Evolutionary conservation across 768 basidiomycete genomes (phyloP).

Genomic region (Amanita muscaria): DNA sequence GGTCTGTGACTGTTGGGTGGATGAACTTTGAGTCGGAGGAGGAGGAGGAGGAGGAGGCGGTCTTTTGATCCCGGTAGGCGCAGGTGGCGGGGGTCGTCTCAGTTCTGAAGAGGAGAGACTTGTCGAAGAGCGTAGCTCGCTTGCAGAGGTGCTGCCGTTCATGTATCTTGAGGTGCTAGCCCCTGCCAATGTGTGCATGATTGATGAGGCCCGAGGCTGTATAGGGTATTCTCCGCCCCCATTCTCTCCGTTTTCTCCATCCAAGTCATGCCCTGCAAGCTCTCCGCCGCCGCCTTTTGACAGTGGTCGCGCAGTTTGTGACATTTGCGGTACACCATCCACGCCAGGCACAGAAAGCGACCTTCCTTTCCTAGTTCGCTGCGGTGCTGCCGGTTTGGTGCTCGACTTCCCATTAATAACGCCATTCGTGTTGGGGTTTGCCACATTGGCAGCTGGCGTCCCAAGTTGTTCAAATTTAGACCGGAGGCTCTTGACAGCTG

Average conservation of each 20-base stretch:
- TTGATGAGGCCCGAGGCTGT: no score
- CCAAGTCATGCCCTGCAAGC: no score
- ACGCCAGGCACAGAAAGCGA: background rate
- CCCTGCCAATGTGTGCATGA: no score
- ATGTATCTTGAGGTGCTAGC: no score
- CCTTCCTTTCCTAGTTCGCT: background rate
- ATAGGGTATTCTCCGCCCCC: no score
- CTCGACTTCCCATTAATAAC: background rate
- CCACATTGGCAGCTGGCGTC: conserved; percentile 10
- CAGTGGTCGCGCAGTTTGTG: no score
- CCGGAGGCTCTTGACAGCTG: conserved; percentile 60
- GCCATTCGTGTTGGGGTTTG: background rate
- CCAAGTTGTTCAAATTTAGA: conserved; percentile 68
- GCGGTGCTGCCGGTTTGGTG: background rate
- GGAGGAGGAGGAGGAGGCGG: conserved; percentile 10
- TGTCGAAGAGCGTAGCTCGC: background rate
- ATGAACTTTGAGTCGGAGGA: conserved; percentile 7
- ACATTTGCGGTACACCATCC: background rate
- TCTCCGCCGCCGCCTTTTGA: no score
- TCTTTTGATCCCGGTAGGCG: conserved; percentile 9
- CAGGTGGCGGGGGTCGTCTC: background rate
- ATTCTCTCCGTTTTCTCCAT: no score
- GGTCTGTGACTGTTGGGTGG: background rate
- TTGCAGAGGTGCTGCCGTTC: background rate
- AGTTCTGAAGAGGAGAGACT: background rate